Evolutionary conservation across 1,284 basidiomycete species (phyloP), one percentile per base, ranked within the genome.

Genomic region (Cutaneotrichosporon curvatum): DNA sequence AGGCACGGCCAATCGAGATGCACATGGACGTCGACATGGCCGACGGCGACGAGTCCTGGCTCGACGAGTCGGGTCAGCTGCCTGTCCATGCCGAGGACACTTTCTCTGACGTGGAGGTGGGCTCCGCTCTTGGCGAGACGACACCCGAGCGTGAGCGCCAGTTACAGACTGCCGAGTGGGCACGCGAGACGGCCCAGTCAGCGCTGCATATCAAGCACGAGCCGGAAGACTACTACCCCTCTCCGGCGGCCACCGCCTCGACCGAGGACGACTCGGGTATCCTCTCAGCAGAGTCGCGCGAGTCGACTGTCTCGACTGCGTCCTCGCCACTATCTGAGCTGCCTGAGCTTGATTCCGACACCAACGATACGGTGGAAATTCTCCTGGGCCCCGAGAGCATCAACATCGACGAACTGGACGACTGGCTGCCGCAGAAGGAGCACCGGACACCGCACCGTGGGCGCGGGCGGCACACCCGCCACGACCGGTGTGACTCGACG

Each of bases 21-120:
- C 52, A 58, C 22, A 59, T 63, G 55, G 66, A 65, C 20, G 56
- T 68, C 11, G 62, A 64, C 28, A 42, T 51, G 8, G 44, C 43
- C 15, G 43, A 47, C 6, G 56, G 56, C 20, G 53, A 58, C 22
- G 42, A 51, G 20, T 43, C 53, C 2, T 67, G 65, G 63, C 51
- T 64, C 46, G 62, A 65, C 48, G 65, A 68, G 43, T 53, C 50
- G 16, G 67, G 65, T 11, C 63, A 65, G 31, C 47, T 65, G 10
- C 65, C 65, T 8, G 62, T 69, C 18, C 62, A 63, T 40, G 64
- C 63, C n/a, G 66, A 68, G 28, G 67, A 69, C 23, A 46, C 57
- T 2, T 56, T 63, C 20, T 65, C 63, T 2, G 65, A 67, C 37
- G 45, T 58, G 15, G 67, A 67, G 28, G 41, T 63, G 8, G 49